Base-by-base conservation (phyloP, 2,329 filamentous ascomycete species). In the Fusarium nisikadoi region DNA sequence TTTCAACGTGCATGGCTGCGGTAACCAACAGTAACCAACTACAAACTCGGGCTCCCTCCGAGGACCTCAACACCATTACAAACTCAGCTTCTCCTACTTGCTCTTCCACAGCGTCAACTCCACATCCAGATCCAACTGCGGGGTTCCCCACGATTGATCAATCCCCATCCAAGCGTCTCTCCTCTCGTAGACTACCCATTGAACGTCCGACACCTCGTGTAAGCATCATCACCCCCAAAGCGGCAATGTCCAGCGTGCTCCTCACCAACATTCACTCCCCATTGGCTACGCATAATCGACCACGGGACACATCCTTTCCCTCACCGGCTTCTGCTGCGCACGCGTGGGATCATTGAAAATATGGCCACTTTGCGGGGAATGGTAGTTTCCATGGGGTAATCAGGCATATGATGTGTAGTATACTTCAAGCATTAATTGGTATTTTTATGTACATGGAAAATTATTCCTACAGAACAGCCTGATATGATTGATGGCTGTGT, bases 341-440 rank as follows among this genome's bases (percentile, higher is more conserved):
- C 10, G 27, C 35, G 47, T 65, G 59, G 47, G 58, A 69, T 64
- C 12, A 12, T 35, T 36, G 5, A 25, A 25, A 53, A 45, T 33
- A 54, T 55, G 47, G 54, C 43, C 59, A 57, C 36, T 66, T 42
- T 75, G 71, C 62, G 65, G 68, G 73, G 68, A 68, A 68, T 14
- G 33, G 46, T 43, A 66, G 71, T 68, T 75, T 72, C 39, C 23
- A 76, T 75, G 68, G 70, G 65, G 68, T 74, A 75, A 74, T 53
- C 49, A 39, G 25, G 49, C 19, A 53, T 29, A 17, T 20, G 23
- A 17, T 47, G 23, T 45, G 6, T 23, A 27, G 13, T 33, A 39
- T 53, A 16, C 16, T 50, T 47, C n/a, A 35, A 31, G 57, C 38
- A 65, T 45, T 64, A 38, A 36, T 9, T 33, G 38, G 38, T 29